A percentile compares a stretch with the other conserved stretches of the same genome.
Conservation (phyloP, 495 filamentous ascomycete species). For the Rhizodiscina lignyota region DNA sequence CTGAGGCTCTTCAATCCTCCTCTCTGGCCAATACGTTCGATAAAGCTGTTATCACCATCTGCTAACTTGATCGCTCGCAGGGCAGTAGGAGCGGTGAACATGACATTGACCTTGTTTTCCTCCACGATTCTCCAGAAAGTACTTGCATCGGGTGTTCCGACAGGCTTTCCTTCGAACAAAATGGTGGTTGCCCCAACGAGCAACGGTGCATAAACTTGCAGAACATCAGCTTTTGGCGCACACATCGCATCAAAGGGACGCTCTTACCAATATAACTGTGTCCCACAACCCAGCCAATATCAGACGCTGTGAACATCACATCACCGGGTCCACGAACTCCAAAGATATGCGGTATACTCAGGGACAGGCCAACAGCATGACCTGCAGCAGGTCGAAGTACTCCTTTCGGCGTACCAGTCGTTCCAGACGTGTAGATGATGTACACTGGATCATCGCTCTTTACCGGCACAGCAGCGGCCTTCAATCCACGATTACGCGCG, state of each 20-base stretch:
- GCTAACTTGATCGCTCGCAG: slow-evolving; percentile 75
- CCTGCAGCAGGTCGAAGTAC: slow-evolving; percentile 72
- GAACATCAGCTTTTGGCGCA: slow-evolving; percentile 42
- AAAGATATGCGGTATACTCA: slow-evolving; percentile 67
- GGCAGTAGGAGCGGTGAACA: slow-evolving; percentile 80
- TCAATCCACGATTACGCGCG: slow-evolving; percentile 43
- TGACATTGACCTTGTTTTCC: slow-evolving; percentile 64
- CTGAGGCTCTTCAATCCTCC: slow-evolving; percentile 51
- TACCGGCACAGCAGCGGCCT: slow-evolving; percentile 56
- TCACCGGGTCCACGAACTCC: slow-evolving; percentile 64
- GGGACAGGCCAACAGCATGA: slow-evolving; percentile 69
- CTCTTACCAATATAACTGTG: slow-evolving; percentile 17
- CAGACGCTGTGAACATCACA: slow-evolving; percentile 59
- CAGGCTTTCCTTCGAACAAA: slow-evolving; percentile 80
- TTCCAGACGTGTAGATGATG: slow-evolving; percentile 82
- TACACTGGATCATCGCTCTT: slow-evolving; percentile 64
- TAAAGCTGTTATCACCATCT: slow-evolving; percentile 53
- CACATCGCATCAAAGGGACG: not conserved
- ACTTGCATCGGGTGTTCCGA: slow-evolving; percentile 75
- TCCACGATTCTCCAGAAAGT: slow-evolving; percentile 79
- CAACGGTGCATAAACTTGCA: slow-evolving; percentile 72
- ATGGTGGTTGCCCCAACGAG: slow-evolving; percentile 74
- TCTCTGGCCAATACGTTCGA: slow-evolving; percentile 41
- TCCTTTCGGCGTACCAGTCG: slow-evolving; percentile 78
- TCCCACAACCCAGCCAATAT: slow-evolving; percentile 27